phyloP scores from a whole-genome alignment of 805 yeast genomes.

The Pichia heedii region DNA sequence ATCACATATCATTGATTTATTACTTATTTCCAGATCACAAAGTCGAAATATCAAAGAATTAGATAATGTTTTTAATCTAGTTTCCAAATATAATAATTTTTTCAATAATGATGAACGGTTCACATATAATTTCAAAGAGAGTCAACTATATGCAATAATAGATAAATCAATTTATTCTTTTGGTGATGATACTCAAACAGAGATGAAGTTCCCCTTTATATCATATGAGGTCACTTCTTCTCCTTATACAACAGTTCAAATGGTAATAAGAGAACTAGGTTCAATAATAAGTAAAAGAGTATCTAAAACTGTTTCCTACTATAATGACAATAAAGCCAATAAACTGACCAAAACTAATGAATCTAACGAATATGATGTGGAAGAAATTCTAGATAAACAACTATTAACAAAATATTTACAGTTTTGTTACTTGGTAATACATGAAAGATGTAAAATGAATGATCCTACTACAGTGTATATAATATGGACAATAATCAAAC shows the following conservation, averaged over 20 bases:
- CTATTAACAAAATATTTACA: conserved; percentile 20
- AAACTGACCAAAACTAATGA: not conserved
- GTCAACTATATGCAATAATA: conserved; percentile 7
- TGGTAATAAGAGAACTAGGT: conserved; percentile 15
- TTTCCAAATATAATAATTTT: conserved; percentile 10
- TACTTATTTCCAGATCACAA: not conserved
- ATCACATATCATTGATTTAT: not conserved
- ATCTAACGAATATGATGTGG: conserved; percentile 3
- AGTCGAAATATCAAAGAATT: conserved; percentile 6
- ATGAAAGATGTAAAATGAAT: conserved; percentile 15
- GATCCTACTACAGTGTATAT: conserved; percentile 22
- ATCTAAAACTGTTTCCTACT: conserved; percentile 8
- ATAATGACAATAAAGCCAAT: too few species aligned
- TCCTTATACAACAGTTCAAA: conserved; percentile 5
- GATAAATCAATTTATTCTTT: conserved; percentile 9
- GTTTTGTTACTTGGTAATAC: conserved; percentile 22
- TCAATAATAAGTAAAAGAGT: conserved; percentile 6
- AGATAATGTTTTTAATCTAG: conserved; percentile 5
- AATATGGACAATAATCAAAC: conserved; percentile 22
- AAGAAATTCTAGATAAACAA: conserved; percentile 11
- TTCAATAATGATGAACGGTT: conserved; percentile 1
- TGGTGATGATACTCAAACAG: not conserved
- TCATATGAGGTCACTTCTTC: not conserved
- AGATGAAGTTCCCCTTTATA: not conserved
- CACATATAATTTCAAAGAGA: not conserved